Percentiles rank a stretch among this genome's conserved stretches.
Conservation (phyloP, 169 alveolate species). For the Eimeria zaria region DNA sequence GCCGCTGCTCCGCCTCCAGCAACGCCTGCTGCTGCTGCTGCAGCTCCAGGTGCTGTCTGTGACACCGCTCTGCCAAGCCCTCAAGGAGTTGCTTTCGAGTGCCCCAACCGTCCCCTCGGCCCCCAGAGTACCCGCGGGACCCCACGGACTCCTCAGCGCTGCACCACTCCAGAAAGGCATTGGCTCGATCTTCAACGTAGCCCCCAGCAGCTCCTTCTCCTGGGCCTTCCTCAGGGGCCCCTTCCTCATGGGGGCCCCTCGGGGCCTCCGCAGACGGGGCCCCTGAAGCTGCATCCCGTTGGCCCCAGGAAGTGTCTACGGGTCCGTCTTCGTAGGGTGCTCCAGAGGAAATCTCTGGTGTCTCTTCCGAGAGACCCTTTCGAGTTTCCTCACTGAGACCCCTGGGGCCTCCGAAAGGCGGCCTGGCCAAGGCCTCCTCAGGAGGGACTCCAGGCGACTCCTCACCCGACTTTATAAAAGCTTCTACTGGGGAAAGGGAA, state of each 20-base stretch:
- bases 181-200: not conserved
- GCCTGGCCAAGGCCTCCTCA: conserved; percentile 42
- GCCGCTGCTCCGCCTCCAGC: not conserved
- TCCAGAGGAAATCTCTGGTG: conserved; percentile 1
- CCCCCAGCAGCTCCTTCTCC: conserved; percentile 28
- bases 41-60: conserved; percentile 35
- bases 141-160: conserved; percentile 14
- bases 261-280: not conserved
- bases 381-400: not conserved
- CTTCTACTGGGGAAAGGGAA: conserved; percentile 27
- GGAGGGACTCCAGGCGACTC: conserved; percentile 50
- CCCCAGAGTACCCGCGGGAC: conserved; percentile 37
- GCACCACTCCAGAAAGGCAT: conserved; percentile 67
- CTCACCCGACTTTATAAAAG: conserved; percentile 2
- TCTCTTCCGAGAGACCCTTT: not conserved
- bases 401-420: conserved; percentile 4
- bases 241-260: not conserved
- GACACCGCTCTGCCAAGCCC: conserved; percentile 61
- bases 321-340: not conserved
- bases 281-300: not conserved
- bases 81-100: conserved; percentile 42
- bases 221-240: not conserved
- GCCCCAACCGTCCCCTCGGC: conserved; percentile 27
- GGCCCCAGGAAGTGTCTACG: not conserved
- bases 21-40: not conserved